phyloP scores from a whole-genome alignment of 768 basidiomycete species.

The Roridomyces roridus region DNA sequence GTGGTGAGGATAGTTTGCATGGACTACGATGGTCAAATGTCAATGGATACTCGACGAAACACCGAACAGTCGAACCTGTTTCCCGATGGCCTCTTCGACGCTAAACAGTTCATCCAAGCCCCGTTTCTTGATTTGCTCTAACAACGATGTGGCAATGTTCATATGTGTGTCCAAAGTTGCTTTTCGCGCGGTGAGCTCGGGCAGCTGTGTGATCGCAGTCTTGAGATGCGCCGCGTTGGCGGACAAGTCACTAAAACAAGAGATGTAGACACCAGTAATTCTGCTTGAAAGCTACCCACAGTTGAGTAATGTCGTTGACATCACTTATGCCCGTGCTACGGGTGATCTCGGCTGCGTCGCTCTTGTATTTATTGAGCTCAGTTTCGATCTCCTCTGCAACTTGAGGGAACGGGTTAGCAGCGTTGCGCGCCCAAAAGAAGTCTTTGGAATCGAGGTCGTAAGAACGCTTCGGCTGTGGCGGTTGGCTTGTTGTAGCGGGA shows the following conservation, averaged over 20 bases:
- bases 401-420: slow-evolving; percentile 95
- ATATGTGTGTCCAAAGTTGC: slow-evolving; percentile 97
- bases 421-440: slow-evolving; percentile 99
- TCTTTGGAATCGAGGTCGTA: slow-evolving; percentile 98
- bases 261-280: slow-evolving; percentile 3
- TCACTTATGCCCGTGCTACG: slow-evolving; percentile 95
- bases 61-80: slow-evolving; percentile 61
- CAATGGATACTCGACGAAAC: neutral
- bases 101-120: slow-evolving; percentile 98
- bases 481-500: slow-evolving; percentile 64
- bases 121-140: slow-evolving; percentile 94
- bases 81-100: slow-evolving; percentile 88
- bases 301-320: slow-evolving; percentile 91
- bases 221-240: slow-evolving; percentile 94
- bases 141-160: slow-evolving; percentile 95
- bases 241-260: slow-evolving; percentile 72
- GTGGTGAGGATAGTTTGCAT: slow-evolving; percentile 83
- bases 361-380: slow-evolving; percentile 91
- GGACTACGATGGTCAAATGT: slow-evolving; percentile 49
- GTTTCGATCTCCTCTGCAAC: slow-evolving; percentile 97
- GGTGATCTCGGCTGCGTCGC: slow-evolving; percentile 96
- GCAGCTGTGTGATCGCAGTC: slow-evolving; percentile 95
- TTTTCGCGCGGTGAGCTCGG: slow-evolving; percentile 95
- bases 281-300: slow-evolving; percentile 56
- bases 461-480: slow-evolving; percentile 53